Percentiles rank a stretch among this genome's conserved stretches.
Conservation (phyloP, 768 basidiomycete species). For the Leccinum imitatum region DNA sequence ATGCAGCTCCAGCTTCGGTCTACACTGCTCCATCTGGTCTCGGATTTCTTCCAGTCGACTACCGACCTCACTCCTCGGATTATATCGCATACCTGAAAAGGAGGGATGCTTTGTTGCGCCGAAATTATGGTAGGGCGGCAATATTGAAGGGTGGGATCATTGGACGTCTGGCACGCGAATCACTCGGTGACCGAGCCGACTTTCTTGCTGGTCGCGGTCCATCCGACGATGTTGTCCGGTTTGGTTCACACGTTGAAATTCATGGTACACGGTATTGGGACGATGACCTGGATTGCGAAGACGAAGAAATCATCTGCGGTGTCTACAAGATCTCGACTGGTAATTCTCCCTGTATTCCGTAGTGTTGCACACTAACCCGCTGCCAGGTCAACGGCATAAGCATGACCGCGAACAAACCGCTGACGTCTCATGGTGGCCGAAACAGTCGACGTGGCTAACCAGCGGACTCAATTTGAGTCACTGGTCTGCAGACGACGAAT, state of each 20-base stretch:
- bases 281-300: neutral
- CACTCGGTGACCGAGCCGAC: too few relatives aligned
- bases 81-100: too few relatives aligned
- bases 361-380: too few relatives aligned
- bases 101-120: too few relatives aligned
- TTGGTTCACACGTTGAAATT: neutral
- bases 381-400: neutral
- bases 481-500: constrained; percentile 3
- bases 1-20: too few relatives aligned
- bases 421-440: constrained; percentile 8
- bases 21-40: too few relatives aligned
- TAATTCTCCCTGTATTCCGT: neutral
- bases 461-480: neutral
- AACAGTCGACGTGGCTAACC: constrained; percentile 1
- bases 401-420: neutral
- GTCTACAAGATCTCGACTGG: constrained; percentile 3
- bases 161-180: too few relatives aligned
- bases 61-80: too few relatives aligned
- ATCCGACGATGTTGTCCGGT: neutral
- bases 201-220: too few relatives aligned
- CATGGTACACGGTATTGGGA: neutral
- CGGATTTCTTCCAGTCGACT: too few relatives aligned
- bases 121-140: too few relatives aligned
- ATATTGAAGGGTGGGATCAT: too few relatives aligned
- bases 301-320: constrained; percentile 2